Evolutionary conservation across 106 monocot species (phyloP), one percentile per base, ranked within the genome.

Genomic region (Vanilla planifolia): DNA sequence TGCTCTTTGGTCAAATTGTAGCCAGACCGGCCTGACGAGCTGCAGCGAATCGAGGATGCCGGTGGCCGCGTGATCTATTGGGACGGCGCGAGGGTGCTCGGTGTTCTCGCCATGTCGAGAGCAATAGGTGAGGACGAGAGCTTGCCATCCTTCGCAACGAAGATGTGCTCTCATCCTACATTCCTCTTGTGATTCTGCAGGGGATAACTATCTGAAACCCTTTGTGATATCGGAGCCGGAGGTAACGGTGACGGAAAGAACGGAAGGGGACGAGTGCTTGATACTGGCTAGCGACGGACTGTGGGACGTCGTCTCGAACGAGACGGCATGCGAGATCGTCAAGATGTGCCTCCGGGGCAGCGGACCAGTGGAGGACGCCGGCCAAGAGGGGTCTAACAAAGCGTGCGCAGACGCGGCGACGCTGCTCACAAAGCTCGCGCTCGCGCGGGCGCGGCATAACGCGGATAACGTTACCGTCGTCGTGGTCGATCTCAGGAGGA

Each of bases 11-110:
- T 33, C 11, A 25, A 29, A 27, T 23, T 53, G 10, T 67, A 88
- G 88, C 88, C 88, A 28, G 88, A 88, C 48, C 69, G 83, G 20
- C 83, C 88, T n/a, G 88, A 88, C 36, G 88, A 88, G 76, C 63
- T 88, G 33, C 40, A 65, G 42, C 60, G 88, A 53, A 80, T 88
- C 58, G 60, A 83, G 29, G 66, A 55, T 2, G 79, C 83, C 5
- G 88, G 88, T 8, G 88, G 88, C 20, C 65, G 79, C 0, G 88
- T 88, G 8, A 83, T 88, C 48, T 83, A 74, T 48, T 88, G 88
- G 88, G 83, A 88, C 16, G 83, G 88, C 3, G 77, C 88, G 4
- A 56, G 88, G 13, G 88, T 79, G 0, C 72, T 88, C 16, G 88
- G 79, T 4, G 83, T 88, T 17, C 83, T 88, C 5, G 88, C 76